phyloP scores from a whole-genome alignment of 2,329 filamentous ascomycete species.

The Cercospora beticola region DNA sequence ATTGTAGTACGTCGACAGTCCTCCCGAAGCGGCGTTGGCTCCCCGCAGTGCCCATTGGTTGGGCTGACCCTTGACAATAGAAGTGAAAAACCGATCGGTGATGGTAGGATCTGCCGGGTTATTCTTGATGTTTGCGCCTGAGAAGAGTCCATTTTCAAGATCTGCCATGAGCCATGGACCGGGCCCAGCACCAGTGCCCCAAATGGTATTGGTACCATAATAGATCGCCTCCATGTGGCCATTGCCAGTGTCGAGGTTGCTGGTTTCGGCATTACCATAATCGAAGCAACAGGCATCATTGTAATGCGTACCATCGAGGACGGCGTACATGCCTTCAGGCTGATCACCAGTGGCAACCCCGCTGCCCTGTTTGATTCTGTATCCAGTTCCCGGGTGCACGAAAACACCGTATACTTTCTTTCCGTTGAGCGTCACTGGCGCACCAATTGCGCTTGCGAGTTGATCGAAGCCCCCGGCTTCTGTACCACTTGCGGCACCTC shows the following conservation, averaged over 20 bases:
- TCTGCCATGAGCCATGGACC: constrained; percentile 71
- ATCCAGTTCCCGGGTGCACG: constrained; percentile 61
- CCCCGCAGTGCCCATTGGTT: constrained; percentile 62
- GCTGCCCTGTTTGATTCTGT: constrained; percentile 57
- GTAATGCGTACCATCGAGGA: constrained; percentile 61
- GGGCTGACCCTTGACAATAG: constrained; percentile 56
- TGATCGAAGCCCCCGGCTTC: constrained; percentile 60
- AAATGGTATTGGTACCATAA: constrained; percentile 56
- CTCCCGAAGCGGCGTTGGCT: constrained; percentile 55
- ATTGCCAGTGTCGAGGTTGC: constrained; percentile 51
- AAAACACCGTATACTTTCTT: constrained; percentile 65
- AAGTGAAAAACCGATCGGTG: constrained; percentile 57
- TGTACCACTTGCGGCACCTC: constrained; percentile 57
- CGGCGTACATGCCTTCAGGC: constrained; percentile 61
- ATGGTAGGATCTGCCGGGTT: constrained; percentile 57
- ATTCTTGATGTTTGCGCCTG: constrained; percentile 48
- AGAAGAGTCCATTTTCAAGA: constrained; percentile 66
- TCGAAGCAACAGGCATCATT: constrained; percentile 56
- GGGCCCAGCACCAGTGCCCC: constrained; percentile 58
- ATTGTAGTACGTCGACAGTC: constrained; percentile 59
- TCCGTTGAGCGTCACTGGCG: constrained; percentile 59
- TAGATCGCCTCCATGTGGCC: constrained; percentile 71
- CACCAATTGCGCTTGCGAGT: constrained; percentile 58
- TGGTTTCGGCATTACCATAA: constrained; percentile 47
- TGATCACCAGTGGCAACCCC: constrained; percentile 57